phyloP scores from a whole-genome alignment of 2,329 filamentous ascomycete genomes.

The Ophiostoma himal-ulmi region DNA sequence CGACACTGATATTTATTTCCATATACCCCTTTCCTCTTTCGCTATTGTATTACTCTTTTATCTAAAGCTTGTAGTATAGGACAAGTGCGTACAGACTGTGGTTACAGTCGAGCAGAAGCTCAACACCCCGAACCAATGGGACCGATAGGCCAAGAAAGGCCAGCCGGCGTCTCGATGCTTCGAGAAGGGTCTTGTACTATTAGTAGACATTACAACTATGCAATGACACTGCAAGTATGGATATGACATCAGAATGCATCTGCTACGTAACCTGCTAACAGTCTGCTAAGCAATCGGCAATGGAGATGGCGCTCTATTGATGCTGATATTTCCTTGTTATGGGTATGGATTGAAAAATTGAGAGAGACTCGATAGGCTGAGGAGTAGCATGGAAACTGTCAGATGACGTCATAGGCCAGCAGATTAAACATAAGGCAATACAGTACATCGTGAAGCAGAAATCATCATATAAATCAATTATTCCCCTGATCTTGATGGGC shows the following conservation, averaged over 20 bases:
- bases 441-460: no score
- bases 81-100: background rate
- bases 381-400: background rate
- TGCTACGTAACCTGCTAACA: background rate
- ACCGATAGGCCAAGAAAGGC: background rate
- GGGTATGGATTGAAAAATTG: background rate
- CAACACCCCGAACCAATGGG: no score
- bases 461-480: no score
- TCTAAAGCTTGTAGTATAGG: background rate
- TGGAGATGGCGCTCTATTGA: background rate
- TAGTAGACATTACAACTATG: background rate
- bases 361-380: background rate
- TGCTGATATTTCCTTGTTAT: background rate
- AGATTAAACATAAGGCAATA: no score
- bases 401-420: no score
- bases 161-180: background rate
- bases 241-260: constrained; percentile 2
- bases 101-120: no score
- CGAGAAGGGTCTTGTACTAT: background rate
- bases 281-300: background rate
- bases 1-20: background rate
- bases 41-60: background rate
- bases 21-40: background rate
- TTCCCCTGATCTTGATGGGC: no score
- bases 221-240: background rate